A percentile compares a stretch with the other conserved stretches of the same genome.
Evolutionary conservation across 495 filamentous ascomycete genomes (phyloP).

Genomic region (Paragyromitra xinjiangensis): DNA sequence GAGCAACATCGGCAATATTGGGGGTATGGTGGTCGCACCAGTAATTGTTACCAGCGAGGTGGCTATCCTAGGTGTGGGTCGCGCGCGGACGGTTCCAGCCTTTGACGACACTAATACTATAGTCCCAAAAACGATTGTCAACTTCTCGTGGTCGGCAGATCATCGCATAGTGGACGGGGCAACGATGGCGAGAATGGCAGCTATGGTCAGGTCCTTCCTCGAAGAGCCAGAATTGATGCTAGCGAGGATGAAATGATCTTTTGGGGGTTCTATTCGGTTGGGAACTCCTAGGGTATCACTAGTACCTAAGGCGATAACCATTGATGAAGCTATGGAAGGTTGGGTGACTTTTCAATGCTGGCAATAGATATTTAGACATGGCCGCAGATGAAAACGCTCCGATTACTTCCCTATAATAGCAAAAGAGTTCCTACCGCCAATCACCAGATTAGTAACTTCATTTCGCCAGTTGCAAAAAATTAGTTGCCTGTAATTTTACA

Average conservation of each 20-base stretch:
- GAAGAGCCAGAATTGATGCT: conserved; percentile 89
- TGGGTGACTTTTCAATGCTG: neutral
- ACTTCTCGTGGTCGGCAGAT: conserved; percentile 97
- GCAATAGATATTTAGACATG: neutral
- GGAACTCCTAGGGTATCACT: neutral
- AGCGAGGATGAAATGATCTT: conserved; percentile 61
- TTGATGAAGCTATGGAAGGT: neutral
- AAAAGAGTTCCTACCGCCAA: neutral
- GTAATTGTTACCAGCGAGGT: conserved; percentile 90
- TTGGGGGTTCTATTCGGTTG: neutral
- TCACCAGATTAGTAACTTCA: neutral
- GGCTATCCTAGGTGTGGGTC: conserved; percentile 89
- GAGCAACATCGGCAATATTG: conserved; percentile 96
- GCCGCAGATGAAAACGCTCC: neutral
- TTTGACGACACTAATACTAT: conserved; percentile 67
- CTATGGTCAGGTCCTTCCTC: conserved; percentile 75
- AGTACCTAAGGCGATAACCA: neutral
- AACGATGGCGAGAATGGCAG: conserved; percentile 88
- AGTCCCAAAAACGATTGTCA: conserved; percentile 72
- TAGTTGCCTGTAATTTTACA: neutral
- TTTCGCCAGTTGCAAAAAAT: neutral
- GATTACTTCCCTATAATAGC: neutral
- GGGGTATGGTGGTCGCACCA: conserved; percentile 88
- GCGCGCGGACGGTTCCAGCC: conserved; percentile 75
- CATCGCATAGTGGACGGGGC: conserved; percentile 95